Percentiles rank a stretch among this genome's conserved stretches.
Evolutionary conservation across 805 yeast species (phyloP).

Genomic region (Starmerella tilneyi): DNA sequence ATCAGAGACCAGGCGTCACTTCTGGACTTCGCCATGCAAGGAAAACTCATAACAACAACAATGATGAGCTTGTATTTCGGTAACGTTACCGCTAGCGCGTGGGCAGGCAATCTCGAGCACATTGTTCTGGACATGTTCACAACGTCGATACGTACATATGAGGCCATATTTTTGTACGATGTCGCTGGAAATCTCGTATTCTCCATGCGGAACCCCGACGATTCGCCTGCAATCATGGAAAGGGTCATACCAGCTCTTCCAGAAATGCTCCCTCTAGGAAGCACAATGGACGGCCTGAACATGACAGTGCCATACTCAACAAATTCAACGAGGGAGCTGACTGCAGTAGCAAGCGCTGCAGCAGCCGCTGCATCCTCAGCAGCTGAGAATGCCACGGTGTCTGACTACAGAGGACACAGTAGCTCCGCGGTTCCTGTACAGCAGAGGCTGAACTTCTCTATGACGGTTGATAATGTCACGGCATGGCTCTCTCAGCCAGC

Average conservation of each 20-base stretch:
- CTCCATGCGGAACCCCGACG: conserved; percentile 11
- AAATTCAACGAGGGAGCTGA: background rate
- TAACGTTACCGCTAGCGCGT: conserved; percentile 13
- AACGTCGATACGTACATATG: conserved; percentile 9
- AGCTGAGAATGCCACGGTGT: background rate
- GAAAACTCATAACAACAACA: conserved; percentile 10
- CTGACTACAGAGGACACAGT: no score
- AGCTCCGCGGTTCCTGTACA: no score
- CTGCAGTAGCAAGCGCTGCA: background rate
- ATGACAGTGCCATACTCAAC: background rate
- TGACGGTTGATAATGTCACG: conserved; percentile 4
- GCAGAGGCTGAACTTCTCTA: background rate
- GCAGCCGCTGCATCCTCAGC: conserved; percentile 9
- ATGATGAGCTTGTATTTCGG: conserved; percentile 12
- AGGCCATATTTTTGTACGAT: conserved; percentile 18
- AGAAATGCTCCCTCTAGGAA: conserved; percentile 12
- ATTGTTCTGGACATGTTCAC: conserved; percentile 11
- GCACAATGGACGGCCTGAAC: background rate
- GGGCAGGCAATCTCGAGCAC: conserved; percentile 7
- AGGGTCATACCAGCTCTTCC: conserved; percentile 5
- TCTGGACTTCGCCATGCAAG: conserved; percentile 10
- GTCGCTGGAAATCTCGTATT: conserved; percentile 10
- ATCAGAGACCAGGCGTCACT: conserved; percentile 10
- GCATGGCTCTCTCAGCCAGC: conserved; percentile 14
- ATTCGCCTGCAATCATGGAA: background rate